Evolutionary conservation across 176 grass and related monocot species (phyloP), one percentile per base, ranked within the genome.

Genomic region (Musa troglodytarum): DNA sequence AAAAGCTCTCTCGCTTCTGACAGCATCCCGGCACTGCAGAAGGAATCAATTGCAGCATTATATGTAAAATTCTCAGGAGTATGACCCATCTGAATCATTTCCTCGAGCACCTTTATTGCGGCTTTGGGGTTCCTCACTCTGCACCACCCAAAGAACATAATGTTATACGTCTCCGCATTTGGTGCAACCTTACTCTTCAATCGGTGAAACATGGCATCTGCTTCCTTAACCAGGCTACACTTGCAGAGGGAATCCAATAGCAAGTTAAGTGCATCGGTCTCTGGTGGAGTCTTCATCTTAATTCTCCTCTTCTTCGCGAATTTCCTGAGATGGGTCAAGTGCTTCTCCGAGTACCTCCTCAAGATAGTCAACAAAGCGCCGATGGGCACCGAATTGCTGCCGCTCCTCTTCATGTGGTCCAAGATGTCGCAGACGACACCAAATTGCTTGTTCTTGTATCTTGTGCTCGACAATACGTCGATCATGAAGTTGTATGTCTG

Each of bases 71-170:
- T 91, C 76, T 98, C 90, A 0, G 95, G 94, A 12, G 80, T 81
- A 73, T 93, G 75, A 10, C 85, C 82, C 78, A 81, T 84, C 67
- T 76, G 13, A 59, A 91, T 86, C 90, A 93, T 93, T 91, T 93
- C 90, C 74, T 98, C 90, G 8, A 93, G 95, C 63, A 93, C 78
- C 83, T 98, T 89, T 86, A 93, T 98, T 69, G 90, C 90, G 49
- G 76, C 86, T 67, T 87, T 85, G 1, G 95, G 90, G 74, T 93
- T 84, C 69, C 84, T 78, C 7, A 92, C 75, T 6, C 88, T 81
- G 75, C 95, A 98, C 94, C 94, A 98, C 57, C 90, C 88, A 0
- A 93, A 98, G 74, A 98, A 91, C 51, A 98, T 64, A 84, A 89
- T 86, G 50, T 71, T 93, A 73, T 88, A 93, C 0, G 86, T 91